Evolutionary conservation across 2,329 filamentous ascomycete species (phyloP), one percentile per base, ranked within the genome.

Genomic region (Neonectria magnoliae): DNA sequence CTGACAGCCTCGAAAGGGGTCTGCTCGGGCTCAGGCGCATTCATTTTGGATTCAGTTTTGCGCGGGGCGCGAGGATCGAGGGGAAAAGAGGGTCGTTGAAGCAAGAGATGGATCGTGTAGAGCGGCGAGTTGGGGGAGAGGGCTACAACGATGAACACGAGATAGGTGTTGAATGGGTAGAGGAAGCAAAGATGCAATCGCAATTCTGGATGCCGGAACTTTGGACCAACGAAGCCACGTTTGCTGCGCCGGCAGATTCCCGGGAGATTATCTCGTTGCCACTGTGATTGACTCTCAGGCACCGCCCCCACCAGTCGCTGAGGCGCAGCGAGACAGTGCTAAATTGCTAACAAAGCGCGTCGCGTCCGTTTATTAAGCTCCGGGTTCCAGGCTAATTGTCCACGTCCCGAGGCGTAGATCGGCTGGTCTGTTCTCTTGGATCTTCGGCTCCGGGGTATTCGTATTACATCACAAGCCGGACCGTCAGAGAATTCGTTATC

Each of bases 1-100:
- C 90, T 92, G 77, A 98, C 93, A 69, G 93, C 92, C 77, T 91
- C 92, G 83, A 97, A 98, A 82, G 94, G 93, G 81, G 93, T 97
- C 83, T 92, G 89, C 54, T 97, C 93, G 68, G 93, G 91, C 84
- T 97, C 93, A 67, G 90, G 87, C 75, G 90, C 90, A 84, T 98
- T 93, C 94, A 97, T 97, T 58, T 71, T 79, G 72, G 52, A 66
- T 48, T 48, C 55, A 52, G 29, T 42, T 59, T 53, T 50, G 29
- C 51, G 69, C 29, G 60, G 54, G 51, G 59, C 64, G 63, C 60
- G 29, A 60, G 8, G 42, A 44, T 67, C 54, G 64, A 25, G 38
- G 44, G 29, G 36, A 38, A 62, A 41, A 27, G 27, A 42, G 18
- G 2, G 4, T 13, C 20, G 47, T 31, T 42, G 42, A 18, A 41